Conservation (phyloP, 495 filamentous ascomycete genomes). For the Penicillium canariense region DNA sequence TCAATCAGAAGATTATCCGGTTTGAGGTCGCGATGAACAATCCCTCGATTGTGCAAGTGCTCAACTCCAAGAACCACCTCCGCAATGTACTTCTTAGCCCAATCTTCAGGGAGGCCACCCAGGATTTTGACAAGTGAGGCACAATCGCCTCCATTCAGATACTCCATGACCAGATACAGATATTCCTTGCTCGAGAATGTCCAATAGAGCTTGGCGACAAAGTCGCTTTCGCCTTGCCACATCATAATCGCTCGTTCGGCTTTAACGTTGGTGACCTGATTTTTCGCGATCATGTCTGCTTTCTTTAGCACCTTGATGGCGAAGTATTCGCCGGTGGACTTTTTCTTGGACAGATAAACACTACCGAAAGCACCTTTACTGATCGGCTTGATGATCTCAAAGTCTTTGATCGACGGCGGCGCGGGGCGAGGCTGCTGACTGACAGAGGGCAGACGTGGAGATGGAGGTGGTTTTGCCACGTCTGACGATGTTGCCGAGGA, state of each 20-base stretch:
- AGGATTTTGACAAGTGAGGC: constrained; percentile 94
- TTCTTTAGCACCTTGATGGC: constrained; percentile 98
- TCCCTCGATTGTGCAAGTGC: constrained; percentile 89
- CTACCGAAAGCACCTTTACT: constrained; percentile 99
- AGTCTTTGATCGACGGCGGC: constrained; percentile 95
- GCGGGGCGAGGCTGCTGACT: constrained; percentile 77
- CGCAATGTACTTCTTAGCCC: constrained; percentile 94
- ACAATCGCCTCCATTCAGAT: constrained; percentile 95
- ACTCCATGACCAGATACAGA: constrained; percentile 98
- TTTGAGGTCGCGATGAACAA: constrained; percentile 95
- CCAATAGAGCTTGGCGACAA: constrained; percentile 98
- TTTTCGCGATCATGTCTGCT: constrained; percentile 99
- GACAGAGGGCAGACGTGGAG: constrained; percentile 71
- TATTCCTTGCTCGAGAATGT: constrained; percentile 99
- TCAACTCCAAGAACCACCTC: constrained; percentile 95
- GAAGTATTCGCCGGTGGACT: constrained; percentile 95
- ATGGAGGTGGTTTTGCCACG: constrained; percentile 65
- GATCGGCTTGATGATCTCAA: constrained; percentile 98
- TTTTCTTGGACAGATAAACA: constrained; percentile 97
- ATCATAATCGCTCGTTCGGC: constrained; percentile 99
- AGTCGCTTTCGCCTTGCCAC: constrained; percentile 99
- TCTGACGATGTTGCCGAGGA: constrained; percentile 86
- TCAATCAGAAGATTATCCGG: constrained; percentile 97
- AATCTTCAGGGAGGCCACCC: constrained; percentile 88
- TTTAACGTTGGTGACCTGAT: constrained; percentile 98